A percentile compares a stretch with the other conserved stretches of the same genome.
Conservation (phyloP, 2,329 filamentous ascomycete species). For the Penicillium sp. region DNA sequence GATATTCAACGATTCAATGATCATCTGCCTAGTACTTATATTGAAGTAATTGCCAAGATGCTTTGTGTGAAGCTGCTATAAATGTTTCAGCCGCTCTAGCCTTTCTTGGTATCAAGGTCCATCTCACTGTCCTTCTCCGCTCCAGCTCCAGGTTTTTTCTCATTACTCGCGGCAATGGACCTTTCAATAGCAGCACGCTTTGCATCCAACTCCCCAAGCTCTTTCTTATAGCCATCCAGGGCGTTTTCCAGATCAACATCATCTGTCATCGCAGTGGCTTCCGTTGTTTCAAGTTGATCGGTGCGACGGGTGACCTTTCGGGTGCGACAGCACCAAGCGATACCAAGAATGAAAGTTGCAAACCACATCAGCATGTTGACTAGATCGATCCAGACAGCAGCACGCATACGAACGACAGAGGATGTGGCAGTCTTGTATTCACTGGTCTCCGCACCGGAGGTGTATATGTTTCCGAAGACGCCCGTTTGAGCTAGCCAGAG, state of each 20-base stretch:
- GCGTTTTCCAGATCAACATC: background rate
- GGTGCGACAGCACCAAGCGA: constrained; percentile 9
- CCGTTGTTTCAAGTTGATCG: background rate
- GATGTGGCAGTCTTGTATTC: background rate
- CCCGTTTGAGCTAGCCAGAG: constrained; percentile 13
- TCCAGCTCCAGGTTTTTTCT: background rate
- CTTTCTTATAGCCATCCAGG: background rate
- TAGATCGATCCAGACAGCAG: constrained; percentile 11
- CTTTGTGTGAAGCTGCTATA: no score
- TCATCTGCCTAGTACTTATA: no score
- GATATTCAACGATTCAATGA: no score
- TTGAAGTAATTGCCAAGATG: no score
- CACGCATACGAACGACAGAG: constrained; percentile 7
- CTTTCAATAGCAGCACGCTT: background rate
- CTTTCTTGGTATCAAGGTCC: background rate
- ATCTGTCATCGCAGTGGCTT: background rate
- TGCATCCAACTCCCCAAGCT: background rate
- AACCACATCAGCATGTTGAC: constrained; percentile 14
- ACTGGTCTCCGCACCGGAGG: background rate
- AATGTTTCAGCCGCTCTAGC: no score
- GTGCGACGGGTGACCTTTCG: constrained; percentile 6
- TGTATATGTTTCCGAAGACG: constrained; percentile 10
- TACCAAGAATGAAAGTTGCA: constrained; percentile 10
- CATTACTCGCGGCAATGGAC: background rate
- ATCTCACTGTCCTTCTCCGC: background rate